These are phyloP conservation scores for Mentha longifolia DNA, from an alignment of 257 asterid genomes.

Conservation along the genomic window DNA sequence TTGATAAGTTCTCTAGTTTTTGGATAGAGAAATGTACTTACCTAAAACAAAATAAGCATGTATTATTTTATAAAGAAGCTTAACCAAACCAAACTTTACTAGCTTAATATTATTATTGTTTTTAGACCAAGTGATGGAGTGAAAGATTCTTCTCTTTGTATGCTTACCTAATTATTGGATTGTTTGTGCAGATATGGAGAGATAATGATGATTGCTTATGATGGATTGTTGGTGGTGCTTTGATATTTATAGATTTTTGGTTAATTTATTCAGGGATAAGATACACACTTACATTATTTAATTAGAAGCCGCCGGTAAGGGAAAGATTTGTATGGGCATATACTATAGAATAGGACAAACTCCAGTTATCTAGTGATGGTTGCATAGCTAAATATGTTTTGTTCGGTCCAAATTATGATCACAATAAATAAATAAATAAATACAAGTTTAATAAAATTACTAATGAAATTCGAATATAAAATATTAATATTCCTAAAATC, in stretches of 20 bases:
- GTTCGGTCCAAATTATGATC: background rate
- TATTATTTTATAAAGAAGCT: no score
- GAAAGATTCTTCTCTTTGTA: conserved; percentile 14
- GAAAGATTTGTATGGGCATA: conserved; percentile 19
- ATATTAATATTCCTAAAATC: background rate
- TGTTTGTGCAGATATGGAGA: conserved; percentile 30
- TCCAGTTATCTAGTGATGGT: conserved; percentile 12
- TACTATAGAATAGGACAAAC: conserved; percentile 32
- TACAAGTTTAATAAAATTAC: background rate
- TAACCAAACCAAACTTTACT: background rate
- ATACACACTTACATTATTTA: background rate
- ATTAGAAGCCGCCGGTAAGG: conserved; percentile 10
- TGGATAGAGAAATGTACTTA: no score
- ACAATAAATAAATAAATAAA: no score
- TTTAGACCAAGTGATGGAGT: background rate
- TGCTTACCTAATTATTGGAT: conserved; percentile 24
- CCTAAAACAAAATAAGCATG: no score
- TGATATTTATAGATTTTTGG: background rate
- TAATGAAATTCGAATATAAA: background rate
- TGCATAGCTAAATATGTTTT: background rate
- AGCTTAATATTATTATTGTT: background rate
- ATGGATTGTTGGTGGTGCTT: conserved; percentile 32
- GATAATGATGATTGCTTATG: conserved; percentile 34
- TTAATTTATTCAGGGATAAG: background rate
- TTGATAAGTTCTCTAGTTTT: no score